Evolutionary conservation across 1,284 basidiomycete species (phyloP).

Genomic region (Athelia sp.): DNA sequence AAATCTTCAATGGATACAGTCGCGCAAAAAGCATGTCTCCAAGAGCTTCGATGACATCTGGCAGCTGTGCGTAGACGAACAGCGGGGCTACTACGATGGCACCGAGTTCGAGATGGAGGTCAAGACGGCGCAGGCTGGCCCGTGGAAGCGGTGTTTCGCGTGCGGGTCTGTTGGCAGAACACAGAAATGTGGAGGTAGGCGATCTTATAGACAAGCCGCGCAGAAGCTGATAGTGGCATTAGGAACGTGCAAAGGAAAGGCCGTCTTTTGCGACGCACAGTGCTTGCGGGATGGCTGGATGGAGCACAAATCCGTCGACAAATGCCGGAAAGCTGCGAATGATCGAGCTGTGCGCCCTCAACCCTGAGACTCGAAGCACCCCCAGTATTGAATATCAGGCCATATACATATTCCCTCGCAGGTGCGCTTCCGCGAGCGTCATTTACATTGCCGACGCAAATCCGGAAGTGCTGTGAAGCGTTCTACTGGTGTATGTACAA

Average conservation of each 20-base stretch:
- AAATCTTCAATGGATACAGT: slow-evolving; percentile 29
- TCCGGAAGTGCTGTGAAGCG: no score
- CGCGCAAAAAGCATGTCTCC: slow-evolving; percentile 18
- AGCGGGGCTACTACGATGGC: slow-evolving; percentile 28
- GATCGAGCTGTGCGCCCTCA: no score
- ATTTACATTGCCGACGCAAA: no score
- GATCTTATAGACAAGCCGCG: neutral
- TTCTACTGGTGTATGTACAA: no score
- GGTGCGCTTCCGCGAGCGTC: no score
- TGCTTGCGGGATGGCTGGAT: slow-evolving; percentile 22
- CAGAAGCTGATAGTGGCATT: neutral
- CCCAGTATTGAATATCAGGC: no score
- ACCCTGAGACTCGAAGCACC: no score
- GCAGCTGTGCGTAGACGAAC: slow-evolving; percentile 31
- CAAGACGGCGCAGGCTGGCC: slow-evolving; percentile 29
- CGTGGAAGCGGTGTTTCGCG: slow-evolving; percentile 36
- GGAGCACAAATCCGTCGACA: slow-evolving; percentile 11
- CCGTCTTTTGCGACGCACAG: slow-evolving; percentile 19
- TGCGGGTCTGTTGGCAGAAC: slow-evolving; percentile 31
- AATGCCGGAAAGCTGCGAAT: no score
- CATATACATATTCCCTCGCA: no score
- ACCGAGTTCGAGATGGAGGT: slow-evolving; percentile 32
- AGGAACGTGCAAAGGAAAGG: slow-evolving; percentile 19
- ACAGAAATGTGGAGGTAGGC: slow-evolving; percentile 35
- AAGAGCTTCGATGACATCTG: slow-evolving; percentile 33